Conservation (phyloP, 148 eudicot genomes). For the Dianthus caryophyllus region DNA sequence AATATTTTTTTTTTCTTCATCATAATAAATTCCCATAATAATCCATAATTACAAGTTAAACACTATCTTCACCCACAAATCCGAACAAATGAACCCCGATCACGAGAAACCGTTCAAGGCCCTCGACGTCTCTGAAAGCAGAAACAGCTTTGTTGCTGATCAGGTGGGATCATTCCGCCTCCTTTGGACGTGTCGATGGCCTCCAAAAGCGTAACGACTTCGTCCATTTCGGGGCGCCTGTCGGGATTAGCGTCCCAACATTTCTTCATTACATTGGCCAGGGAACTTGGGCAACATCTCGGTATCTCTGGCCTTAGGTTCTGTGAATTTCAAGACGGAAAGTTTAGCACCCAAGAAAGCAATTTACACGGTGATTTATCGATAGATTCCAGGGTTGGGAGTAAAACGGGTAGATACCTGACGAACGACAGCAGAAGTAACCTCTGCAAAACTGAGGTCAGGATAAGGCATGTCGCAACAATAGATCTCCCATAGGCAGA, state of each 20-base stretch:
- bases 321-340: constrained; percentile 32
- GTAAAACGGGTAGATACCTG: constrained; percentile 49
- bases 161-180: constrained; percentile 93
- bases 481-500: constrained; percentile 92
- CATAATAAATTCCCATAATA: constrained; percentile 12
- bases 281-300: constrained; percentile 90
- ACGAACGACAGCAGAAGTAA: constrained; percentile 94
- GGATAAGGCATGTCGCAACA: constrained; percentile 99
- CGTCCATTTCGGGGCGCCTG: constrained; percentile 95
- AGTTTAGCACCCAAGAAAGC: background rate
- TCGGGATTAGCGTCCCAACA: constrained; percentile 99
- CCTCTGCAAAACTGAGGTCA: constrained; percentile 94
- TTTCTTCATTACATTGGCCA: constrained; percentile 86
- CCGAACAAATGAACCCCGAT: constrained; percentile 15
- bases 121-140: constrained; percentile 82
- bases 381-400: background rate
- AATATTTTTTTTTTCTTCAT: constrained; percentile 15
- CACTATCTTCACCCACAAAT: background rate
- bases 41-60: constrained; percentile 36
- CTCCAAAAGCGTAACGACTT: constrained; percentile 78
- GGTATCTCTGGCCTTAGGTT: constrained; percentile 96
- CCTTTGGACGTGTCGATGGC: constrained; percentile 94
- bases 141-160: constrained; percentile 79
- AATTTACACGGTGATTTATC: background rate
- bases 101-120: constrained; percentile 41